Conservation (phyloP, 2,329 filamentous ascomycete species). For the Mycosphaerelloides madeirae region DNA sequence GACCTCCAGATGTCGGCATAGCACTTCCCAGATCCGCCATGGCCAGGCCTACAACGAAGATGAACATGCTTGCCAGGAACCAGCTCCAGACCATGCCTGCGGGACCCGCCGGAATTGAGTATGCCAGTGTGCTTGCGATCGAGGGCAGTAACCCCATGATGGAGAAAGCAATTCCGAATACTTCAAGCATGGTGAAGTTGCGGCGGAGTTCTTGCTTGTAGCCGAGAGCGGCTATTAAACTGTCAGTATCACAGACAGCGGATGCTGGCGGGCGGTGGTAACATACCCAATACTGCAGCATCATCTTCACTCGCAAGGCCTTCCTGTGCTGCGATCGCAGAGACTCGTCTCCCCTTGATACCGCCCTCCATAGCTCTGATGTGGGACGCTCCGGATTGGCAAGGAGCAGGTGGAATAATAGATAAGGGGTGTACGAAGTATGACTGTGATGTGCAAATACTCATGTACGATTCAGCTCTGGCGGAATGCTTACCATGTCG, state of each 20-base stretch:
- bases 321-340: constrained; percentile 8
- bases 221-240: constrained; percentile 27
- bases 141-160: constrained; percentile 59
- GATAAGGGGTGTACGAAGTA: no score
- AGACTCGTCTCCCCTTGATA: not conserved
- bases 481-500: no score
- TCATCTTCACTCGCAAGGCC: constrained; percentile 36
- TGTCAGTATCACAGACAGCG: not conserved
- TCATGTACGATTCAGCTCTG: no score
- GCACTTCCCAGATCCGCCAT: constrained; percentile 45
- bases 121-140: constrained; percentile 55
- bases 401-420: no score
- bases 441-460: no score
- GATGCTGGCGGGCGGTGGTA: not conserved
- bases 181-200: constrained; percentile 59
- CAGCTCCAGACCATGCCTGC: constrained; percentile 59
- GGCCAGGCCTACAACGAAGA: constrained; percentile 50
- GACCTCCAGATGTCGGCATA: constrained; percentile 56
- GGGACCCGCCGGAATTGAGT: constrained; percentile 56
- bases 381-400: no score
- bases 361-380: no score
- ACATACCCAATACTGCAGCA: constrained; percentile 37
- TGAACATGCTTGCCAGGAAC: constrained; percentile 57
- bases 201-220: constrained; percentile 59
- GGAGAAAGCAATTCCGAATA: constrained; percentile 48